A percentile compares a stretch with the other conserved stretches of the same genome.
Conservation (phyloP, 1,284 basidiomycete genomes). For the Anthracocystis panici-leucophaei region DNA sequence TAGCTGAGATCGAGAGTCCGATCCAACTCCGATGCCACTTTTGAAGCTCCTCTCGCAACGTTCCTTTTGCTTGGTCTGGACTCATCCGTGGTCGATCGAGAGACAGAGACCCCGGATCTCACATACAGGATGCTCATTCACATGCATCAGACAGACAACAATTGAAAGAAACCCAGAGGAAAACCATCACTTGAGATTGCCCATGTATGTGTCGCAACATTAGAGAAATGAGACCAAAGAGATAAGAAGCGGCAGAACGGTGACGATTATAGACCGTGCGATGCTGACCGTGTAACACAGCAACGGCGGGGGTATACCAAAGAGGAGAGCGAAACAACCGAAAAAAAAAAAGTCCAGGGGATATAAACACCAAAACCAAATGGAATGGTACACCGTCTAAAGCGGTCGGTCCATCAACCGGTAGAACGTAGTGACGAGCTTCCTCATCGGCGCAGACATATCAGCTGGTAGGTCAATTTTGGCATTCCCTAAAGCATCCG, state of each 20-base stretch:
- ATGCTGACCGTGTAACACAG: not conserved
- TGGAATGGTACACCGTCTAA: constrained; percentile 1
- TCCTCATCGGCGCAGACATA: constrained; percentile 44
- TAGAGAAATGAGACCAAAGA: not conserved
- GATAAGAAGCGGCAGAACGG: not conserved
- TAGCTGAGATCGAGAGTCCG: too few species aligned
- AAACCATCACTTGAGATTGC: constrained; percentile 7
- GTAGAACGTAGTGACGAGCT: constrained; percentile 50
- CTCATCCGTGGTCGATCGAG: too few species aligned
- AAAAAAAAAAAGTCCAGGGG: not conserved
- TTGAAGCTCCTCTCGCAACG: too few species aligned
- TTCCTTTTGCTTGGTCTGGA: too few species aligned
- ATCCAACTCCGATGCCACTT: constrained; percentile 1
- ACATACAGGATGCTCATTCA: not conserved
- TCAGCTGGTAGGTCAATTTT: constrained; percentile 37
- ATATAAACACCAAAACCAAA: not conserved
- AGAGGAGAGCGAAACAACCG: constrained; percentile 2
- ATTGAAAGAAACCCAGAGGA: too few species aligned
- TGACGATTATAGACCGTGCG: not conserved
- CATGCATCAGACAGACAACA: not conserved
- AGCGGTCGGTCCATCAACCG: constrained; percentile 40
- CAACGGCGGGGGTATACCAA: constrained; percentile 8
- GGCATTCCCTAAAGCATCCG: constrained; percentile 33
- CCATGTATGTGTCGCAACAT: constrained; percentile 11
- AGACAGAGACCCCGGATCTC: too few species aligned